phyloP scores from a whole-genome alignment of 169 alveolate genomes.

The Eimeria praecox region DNA sequence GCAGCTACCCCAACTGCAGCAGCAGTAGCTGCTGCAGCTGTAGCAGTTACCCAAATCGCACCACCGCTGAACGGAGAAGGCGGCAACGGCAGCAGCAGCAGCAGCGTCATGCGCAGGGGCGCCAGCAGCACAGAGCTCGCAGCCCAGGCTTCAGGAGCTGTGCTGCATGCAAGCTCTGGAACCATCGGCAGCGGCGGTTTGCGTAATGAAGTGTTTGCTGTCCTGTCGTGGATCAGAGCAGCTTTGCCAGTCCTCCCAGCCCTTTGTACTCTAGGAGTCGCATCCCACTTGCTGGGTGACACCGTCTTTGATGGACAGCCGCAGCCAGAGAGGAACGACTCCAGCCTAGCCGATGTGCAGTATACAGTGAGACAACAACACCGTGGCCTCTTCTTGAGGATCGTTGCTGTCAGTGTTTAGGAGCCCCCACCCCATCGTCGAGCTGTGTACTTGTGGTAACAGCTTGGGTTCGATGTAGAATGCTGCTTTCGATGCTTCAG shows the following conservation, averaged over 20 bases:
- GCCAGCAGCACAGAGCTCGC: slow-evolving; percentile 66
- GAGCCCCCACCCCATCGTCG: too few species aligned
- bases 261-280: slow-evolving; percentile 54
- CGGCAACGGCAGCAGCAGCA: neutral
- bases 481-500: too few species aligned
- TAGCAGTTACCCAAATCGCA: slow-evolving; percentile 31
- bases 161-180: slow-evolving; percentile 54
- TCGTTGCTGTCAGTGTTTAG: too few species aligned
- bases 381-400: neutral
- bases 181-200: slow-evolving; percentile 66
- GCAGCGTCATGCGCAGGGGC: slow-evolving; percentile 17
- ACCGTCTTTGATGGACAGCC: slow-evolving; percentile 71
- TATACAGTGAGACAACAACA: neutral
- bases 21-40: slow-evolving; percentile 63
- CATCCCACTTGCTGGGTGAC: slow-evolving; percentile 65
- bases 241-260: slow-evolving; percentile 53
- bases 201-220: slow-evolving; percentile 57
- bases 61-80: neutral
- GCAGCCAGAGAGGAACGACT: slow-evolving; percentile 52
- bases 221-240: slow-evolving; percentile 66
- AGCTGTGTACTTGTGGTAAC: too few species aligned
- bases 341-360: slow-evolving; percentile 44
- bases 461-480: too few species aligned
- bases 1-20: slow-evolving; percentile 73
- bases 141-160: slow-evolving; percentile 64